These are phyloP conservation scores for Yamadazyma tumulicola DNA, from an alignment of 805 yeast genomes.

Conservation along the genomic window DNA sequence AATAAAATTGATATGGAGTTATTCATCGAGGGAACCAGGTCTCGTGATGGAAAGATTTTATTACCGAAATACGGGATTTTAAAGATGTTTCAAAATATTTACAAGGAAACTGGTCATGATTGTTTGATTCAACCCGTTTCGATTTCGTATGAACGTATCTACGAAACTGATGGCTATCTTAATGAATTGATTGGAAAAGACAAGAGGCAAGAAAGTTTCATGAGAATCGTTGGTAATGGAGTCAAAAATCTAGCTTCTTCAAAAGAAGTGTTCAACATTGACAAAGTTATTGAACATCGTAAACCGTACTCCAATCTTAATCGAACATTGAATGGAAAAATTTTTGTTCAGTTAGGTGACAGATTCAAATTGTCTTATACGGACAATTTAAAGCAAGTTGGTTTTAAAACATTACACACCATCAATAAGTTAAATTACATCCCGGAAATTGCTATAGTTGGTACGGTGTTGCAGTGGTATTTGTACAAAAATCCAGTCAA, in stretches of 20 bases:
- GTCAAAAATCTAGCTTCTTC: conserved; percentile 24
- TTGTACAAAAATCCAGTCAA: conserved; percentile 17
- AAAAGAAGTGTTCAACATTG: conserved; percentile 2
- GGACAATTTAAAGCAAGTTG: conserved; percentile 43
- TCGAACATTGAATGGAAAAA: conserved; percentile 30
- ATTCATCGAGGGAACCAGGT: conserved; percentile 64
- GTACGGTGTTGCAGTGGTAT: conserved; percentile 33
- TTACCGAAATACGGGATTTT: conserved; percentile 62
- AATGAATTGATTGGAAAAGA: conserved; percentile 56
- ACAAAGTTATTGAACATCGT: conserved; percentile 8
- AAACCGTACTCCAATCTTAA: conserved; percentile 9
- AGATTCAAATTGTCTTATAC: conserved; percentile 25
- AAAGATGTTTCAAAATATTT: conserved; percentile 48
- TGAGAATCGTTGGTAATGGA: conserved; percentile 35
- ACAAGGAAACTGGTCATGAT: conserved; percentile 40
- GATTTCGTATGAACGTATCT: conserved; percentile 57
- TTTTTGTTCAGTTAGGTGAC: conserved; percentile 34
- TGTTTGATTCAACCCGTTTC: conserved; percentile 49
- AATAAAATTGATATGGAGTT: conserved; percentile 54
- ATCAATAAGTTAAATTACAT: conserved; percentile 48
- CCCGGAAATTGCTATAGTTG: conserved; percentile 54
- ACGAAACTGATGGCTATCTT: conserved; percentile 53
- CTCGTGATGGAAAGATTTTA: conserved; percentile 61
- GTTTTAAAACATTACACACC: conserved; percentile 51
- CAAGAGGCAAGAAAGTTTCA: conserved; percentile 50